Evolutionary conservation across 306 rosid genomes (phyloP), one percentile per base, ranked within the genome.

Genomic region (Cicer yamashitae): DNA sequence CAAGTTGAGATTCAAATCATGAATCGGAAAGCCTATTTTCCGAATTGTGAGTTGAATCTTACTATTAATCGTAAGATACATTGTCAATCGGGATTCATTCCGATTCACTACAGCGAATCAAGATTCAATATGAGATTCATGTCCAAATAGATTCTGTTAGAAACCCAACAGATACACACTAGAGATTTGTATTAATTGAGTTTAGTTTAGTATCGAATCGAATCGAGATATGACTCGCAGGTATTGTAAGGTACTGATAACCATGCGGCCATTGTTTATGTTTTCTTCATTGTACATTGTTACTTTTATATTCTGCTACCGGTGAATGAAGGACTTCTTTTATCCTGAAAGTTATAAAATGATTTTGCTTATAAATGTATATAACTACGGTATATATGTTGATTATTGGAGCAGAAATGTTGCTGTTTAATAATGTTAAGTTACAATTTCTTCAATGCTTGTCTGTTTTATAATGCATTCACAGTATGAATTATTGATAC

Each of bases 401-500:
- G 58, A 40, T 56, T 73, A 9, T 58, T 22, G 13, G 14, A 38
- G 46, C 50, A 40, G 43, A 71, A 53, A 39, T 39, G 43, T 25
- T 56, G 43, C 41, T 40, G 10, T 46, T 20, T 46, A 46, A 10
- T 46, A 46, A 18, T 22, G 20, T 13, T 7, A 57, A 57, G 14
- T 57, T 3, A 70, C 6, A 41, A 39, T 40, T 71, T 3, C n/a
- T 30, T 44, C 60, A 34, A 25, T 3, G 8, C 7, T 20, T 18
- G 37, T 52, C 22, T 52, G 17, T 14, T 14, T 52, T 52, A 52
- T 15, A 17, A 15, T 52, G 58, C 25, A 52, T 52, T 52, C 25
- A 52, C 54, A 48, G 13, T 63, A 71, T 63, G 14, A 54, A 62
- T 40, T n/a, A 30, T 63, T 75, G 75, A 43, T 56, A 37, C 39